Percentiles rank a stretch among this genome's conserved stretches.
Conservation (phyloP, 2,329 filamentous ascomycete species). For the Aspergillus alliaceus region DNA sequence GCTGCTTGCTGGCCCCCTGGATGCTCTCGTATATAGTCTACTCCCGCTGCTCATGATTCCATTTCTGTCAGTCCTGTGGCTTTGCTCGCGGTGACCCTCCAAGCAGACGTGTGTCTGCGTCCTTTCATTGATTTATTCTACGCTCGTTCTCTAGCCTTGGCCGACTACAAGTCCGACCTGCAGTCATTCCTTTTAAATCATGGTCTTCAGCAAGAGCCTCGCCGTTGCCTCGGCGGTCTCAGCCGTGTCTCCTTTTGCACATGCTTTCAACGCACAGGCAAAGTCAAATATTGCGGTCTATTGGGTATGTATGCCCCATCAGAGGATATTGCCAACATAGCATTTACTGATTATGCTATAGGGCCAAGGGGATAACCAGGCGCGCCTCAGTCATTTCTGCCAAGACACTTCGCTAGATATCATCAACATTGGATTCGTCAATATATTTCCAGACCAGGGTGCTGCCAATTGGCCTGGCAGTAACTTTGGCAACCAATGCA, state of each 20-base stretch:
- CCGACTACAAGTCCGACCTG: slow-evolving; percentile 35
- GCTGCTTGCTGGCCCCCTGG: not conserved
- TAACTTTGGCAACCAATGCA: slow-evolving; percentile 60
- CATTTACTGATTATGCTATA: slow-evolving; percentile 21
- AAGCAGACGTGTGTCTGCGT: slow-evolving; percentile 53
- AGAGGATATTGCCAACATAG: not conserved
- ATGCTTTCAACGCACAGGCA: slow-evolving; percentile 42
- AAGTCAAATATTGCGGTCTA: slow-evolving; percentile 55
- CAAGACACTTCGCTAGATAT: slow-evolving; percentile 54
- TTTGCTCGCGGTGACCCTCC: slow-evolving; percentile 17
- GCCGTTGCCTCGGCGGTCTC: slow-evolving; percentile 37
- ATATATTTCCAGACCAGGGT: slow-evolving; percentile 51
- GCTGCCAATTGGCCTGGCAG: slow-evolving; percentile 50
- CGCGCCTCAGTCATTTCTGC: slow-evolving; percentile 53
- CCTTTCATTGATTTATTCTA: slow-evolving; percentile 51
- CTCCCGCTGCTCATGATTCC: slow-evolving; percentile 8
- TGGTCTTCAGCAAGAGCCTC: slow-evolving; percentile 38
- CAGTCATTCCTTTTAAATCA: slow-evolving; percentile 32
- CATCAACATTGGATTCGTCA: slow-evolving; percentile 58
- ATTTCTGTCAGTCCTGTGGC: slow-evolving; percentile 14
- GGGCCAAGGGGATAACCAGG: slow-evolving; percentile 55
- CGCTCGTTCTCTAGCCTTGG: slow-evolving; percentile 33
- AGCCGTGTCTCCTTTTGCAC: slow-evolving; percentile 31
- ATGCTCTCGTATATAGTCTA: not conserved
- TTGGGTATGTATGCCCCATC: slow-evolving; percentile 40